Conservation (phyloP, 208 protist species). For the Trypanosoma lewisi region DNA sequence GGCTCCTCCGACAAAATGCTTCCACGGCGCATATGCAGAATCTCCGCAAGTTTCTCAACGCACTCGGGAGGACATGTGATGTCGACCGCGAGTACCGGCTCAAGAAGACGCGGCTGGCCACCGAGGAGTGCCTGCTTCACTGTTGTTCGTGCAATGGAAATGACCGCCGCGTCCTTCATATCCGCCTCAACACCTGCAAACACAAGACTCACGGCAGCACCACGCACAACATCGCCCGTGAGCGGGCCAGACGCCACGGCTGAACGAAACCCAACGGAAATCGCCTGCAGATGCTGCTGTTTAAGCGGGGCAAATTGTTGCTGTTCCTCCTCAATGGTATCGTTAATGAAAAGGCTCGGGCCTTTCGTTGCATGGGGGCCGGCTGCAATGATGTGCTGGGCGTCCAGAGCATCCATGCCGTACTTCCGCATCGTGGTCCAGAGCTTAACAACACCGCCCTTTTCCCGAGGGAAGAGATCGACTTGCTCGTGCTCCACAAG, state of each 20-base stretch:
- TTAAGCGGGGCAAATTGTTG: conserved; percentile 32
- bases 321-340: conserved; percentile 89
- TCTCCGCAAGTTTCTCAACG: conserved; percentile 77
- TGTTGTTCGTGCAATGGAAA: conserved; percentile 89
- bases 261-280: conserved; percentile 75
- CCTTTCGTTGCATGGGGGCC: conserved; percentile 83
- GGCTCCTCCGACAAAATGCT: conserved; percentile 87
- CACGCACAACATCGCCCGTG: conserved; percentile 94
- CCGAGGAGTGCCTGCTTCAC: conserved; percentile 95
- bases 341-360: conserved; percentile 97
- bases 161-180: conserved; percentile 45
- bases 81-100: conserved; percentile 97
- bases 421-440: conserved; percentile 78
- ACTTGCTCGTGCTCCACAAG: conserved; percentile 58
- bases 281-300: conserved; percentile 92
- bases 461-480: conserved; percentile 32
- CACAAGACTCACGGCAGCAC: conserved; percentile 50
- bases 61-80: conserved; percentile 90
- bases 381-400: conserved; percentile 94
- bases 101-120: conserved; percentile 96
- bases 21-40: conserved; percentile 91
- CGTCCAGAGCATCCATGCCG: conserved; percentile 96
- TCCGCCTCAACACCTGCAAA: conserved; percentile 45
- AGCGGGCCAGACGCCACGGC: conserved; percentile 93
- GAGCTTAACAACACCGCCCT: conserved; percentile 22